Conservation (phyloP, 768 basidiomycete genomes). For the Suillus paluster region DNA sequence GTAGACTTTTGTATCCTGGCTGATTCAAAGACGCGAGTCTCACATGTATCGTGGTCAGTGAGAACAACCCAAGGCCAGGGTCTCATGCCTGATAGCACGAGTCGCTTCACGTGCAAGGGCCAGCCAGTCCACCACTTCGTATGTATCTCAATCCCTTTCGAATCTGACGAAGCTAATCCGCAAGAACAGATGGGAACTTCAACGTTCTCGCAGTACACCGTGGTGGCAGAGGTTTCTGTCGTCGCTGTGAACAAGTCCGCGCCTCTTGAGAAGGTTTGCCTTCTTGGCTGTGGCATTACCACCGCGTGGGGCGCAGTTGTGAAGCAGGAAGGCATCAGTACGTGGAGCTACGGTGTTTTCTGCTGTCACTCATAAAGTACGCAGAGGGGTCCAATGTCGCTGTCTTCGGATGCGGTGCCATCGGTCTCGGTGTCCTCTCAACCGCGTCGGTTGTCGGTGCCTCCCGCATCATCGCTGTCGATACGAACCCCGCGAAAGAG, state of each 20-base stretch:
- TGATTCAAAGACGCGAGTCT: slow-evolving; percentile 2
- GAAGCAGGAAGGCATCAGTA: slow-evolving; percentile 88
- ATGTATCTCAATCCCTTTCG: slow-evolving; percentile 33
- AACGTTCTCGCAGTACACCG: slow-evolving; percentile 99
- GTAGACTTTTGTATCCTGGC: slow-evolving; percentile 29
- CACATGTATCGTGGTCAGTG: slow-evolving; percentile 48
- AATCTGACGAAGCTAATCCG: background rate
- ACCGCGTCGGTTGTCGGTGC: slow-evolving; percentile 80
- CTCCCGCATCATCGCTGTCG: slow-evolving; percentile 89
- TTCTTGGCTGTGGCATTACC: slow-evolving; percentile 95
- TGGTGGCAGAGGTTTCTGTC: slow-evolving; percentile 96
- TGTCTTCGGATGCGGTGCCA: slow-evolving; percentile 95
- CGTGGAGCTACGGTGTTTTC: slow-evolving; percentile 27
- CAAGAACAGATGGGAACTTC: slow-evolving; percentile 92
- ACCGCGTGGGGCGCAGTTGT: slow-evolving; percentile 98
- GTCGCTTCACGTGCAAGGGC: slow-evolving; percentile 89
- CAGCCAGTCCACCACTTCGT: slow-evolving; percentile 91
- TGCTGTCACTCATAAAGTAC: slow-evolving; percentile 1
- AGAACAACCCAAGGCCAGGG: slow-evolving; percentile 94
- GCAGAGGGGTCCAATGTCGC: slow-evolving; percentile 86
- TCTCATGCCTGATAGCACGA: slow-evolving; percentile 89
- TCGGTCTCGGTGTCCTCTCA: slow-evolving; percentile 91
- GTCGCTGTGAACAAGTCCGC: slow-evolving; percentile 87
- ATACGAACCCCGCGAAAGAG: slow-evolving; percentile 87
- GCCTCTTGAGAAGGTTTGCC: slow-evolving; percentile 94